Evolutionary conservation across 768 basidiomycete genomes (phyloP).

Genomic region (Boletales sp.): DNA sequence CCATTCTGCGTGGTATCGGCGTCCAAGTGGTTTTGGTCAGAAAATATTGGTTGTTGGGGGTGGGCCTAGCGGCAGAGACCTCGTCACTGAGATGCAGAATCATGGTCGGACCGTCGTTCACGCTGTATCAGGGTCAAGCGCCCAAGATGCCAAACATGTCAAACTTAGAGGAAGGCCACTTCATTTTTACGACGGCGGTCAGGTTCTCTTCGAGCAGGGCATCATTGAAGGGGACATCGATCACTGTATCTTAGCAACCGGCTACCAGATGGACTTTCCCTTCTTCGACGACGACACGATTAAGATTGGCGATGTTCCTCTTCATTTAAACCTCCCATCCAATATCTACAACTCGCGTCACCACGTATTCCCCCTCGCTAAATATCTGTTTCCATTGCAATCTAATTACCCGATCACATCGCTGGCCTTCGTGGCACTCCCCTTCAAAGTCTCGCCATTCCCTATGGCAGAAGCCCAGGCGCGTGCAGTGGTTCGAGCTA

Average conservation of each 20-base stretch:
- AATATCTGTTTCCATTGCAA: conserved; percentile 65
- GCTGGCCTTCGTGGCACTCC: conserved; percentile 66
- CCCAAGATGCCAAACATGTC: conserved; percentile 32
- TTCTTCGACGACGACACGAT: conserved; percentile 47
- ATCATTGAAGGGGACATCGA: conserved; percentile 52
- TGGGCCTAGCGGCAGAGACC: conserved; percentile 70
- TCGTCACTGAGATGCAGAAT: conserved; percentile 54
- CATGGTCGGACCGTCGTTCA: conserved; percentile 49
- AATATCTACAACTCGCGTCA: conserved; percentile 62
- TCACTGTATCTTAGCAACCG: conserved; percentile 71
- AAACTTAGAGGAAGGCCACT: conserved; percentile 42
- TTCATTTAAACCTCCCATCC: conserved; percentile 45
- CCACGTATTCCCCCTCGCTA: conserved; percentile 67
- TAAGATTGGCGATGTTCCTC: conserved; percentile 38
- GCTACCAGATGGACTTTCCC: conserved; percentile 62
- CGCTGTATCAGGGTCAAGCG: conserved; percentile 41
- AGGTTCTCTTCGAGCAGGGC: conserved; percentile 59
- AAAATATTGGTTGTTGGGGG: conserved; percentile 46
- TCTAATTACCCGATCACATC: conserved; percentile 41
- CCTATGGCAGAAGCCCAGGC: conserved; percentile 80
- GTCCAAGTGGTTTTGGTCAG: conserved; percentile 37
- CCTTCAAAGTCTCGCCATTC: conserved; percentile 60
- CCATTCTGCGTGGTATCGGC: conserved; percentile 70
- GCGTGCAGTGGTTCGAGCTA: conserved; percentile 53
- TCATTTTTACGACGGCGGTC: conserved; percentile 40